Base-by-base conservation (phyloP, 1,139 yeast genomes). In the Saccharomyces hybrid region DNA sequence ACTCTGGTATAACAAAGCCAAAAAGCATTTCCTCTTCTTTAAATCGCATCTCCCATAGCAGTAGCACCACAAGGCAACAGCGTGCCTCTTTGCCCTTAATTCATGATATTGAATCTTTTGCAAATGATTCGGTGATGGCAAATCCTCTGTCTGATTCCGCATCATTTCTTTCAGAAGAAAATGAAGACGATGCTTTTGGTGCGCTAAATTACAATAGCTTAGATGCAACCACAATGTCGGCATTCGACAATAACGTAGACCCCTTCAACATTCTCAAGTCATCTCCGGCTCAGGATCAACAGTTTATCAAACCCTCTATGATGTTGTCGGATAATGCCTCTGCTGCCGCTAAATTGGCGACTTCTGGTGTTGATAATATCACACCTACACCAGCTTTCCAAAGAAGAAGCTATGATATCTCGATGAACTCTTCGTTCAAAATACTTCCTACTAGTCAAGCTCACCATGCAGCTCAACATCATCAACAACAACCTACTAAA, bases 251-350 rank as follows among this genome's bases (percentile, higher is more conserved):
- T 29, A 51, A 23, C 50, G 27, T 51, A 29, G 26, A 41, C 50
- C 11, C 48, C 25, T 28, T 34, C 34, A 26, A 47, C 46, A 51
- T 20, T 25, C 11, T 16, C 31, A 54, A 23, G 16, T 29, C 54
- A 8, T 29, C 55, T n/a, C 51, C 53, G 3, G 25, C 25, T 38
- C 44, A 38, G 28, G 52, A 56, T 49, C 58, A 56, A 23, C 58
- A 61, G 49, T 63, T 61, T 51, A 64, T 64, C 47, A 62, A 61
- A 46, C 67, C 67, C 23, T 64, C 67, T 23, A 59, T 62, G 64
- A 62, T 64, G 56, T 53, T 64, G 49, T 58, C 61, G 5, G 62
- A 59, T 5, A 59, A 55, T 47, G 62, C 62, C 11, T 59, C 62
- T 5, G 53, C 58, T 8, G 60, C 62, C 13, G 62, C 62, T 4